Percentiles rank a stretch among this genome's conserved stretches.
Conservation (phyloP, 1,284 basidiomycete genomes). For the Anthracocystis setariae region DNA sequence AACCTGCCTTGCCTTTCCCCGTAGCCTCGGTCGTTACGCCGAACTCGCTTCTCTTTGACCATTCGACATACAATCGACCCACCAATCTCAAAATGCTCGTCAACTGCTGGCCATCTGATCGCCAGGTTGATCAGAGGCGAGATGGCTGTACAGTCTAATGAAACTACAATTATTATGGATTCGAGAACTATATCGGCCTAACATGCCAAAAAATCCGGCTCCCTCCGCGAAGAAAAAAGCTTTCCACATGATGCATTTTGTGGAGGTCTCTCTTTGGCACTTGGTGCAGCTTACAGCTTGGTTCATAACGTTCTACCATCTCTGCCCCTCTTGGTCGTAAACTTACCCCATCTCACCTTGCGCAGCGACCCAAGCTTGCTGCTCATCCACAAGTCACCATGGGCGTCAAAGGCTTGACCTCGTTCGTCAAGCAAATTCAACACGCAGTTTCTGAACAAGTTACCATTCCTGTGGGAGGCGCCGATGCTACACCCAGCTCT, state of each 20-base stretch:
- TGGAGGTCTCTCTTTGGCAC: slow-evolving; percentile 4
- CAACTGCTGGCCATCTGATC: too few species aligned
- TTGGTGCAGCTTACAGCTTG: not conserved
- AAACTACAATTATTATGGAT: too few species aligned
- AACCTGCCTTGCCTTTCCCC: too few species aligned
- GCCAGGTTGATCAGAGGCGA: too few species aligned
- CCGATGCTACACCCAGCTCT: slow-evolving; percentile 2
- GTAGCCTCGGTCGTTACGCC: too few species aligned
- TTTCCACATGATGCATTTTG: not conserved
- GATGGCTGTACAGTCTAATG: too few species aligned
- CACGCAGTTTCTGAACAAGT: slow-evolving; percentile 43
- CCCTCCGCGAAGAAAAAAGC: not conserved
- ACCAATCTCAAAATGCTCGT: too few species aligned
- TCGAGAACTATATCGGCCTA: too few species aligned
- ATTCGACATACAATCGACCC: too few species aligned
- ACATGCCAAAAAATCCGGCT: not conserved
- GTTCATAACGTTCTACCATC: not conserved
- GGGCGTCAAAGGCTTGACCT: slow-evolving; percentile 55
- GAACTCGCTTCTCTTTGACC: too few species aligned
- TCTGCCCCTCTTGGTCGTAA: not conserved
- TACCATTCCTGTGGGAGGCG: slow-evolving; percentile 12
- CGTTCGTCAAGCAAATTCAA: slow-evolving; percentile 40
- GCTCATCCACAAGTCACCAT: slow-evolving; percentile 8
- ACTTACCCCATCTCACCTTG: not conserved
- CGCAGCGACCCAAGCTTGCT: not conserved